Evolutionary conservation across 305 asterid species (phyloP).

Genomic region (Solanum hybrid): DNA sequence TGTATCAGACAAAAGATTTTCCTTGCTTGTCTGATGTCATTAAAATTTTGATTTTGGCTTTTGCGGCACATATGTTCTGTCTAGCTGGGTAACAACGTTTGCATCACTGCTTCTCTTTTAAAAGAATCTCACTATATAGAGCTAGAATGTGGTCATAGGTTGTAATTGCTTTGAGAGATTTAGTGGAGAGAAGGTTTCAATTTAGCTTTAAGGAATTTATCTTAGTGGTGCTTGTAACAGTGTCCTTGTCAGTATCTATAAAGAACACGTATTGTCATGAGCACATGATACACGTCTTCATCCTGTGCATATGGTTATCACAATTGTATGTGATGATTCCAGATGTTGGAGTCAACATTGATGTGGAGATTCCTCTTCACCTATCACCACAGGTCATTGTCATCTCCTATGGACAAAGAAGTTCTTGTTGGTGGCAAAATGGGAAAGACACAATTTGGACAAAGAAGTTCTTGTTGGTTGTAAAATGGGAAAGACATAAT

Average conservation of each 20-base stretch:
- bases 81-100: not conserved
- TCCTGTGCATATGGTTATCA: not conserved
- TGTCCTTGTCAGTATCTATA: not conserved
- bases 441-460: not conserved
- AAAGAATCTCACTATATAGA: not conserved
- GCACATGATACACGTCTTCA: not conserved
- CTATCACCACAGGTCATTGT: not conserved
- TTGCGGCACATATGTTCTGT: not conserved
- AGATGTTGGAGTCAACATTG: not conserved
- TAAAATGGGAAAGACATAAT: not conserved
- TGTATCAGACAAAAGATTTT: not conserved
- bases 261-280: not conserved
- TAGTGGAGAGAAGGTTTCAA: not conserved
- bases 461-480: not conserved
- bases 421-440: not conserved
- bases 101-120: not conserved
- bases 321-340: not conserved
- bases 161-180: not conserved
- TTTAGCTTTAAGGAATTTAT: not conserved
- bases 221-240: not conserved
- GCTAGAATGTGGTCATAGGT: not conserved
- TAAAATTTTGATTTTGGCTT: not conserved
- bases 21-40: not conserved
- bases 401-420: not conserved
- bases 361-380: not conserved